phyloP scores from a whole-genome alignment of 495 filamentous ascomycete genomes.

The Neurospora cerealis region DNA sequence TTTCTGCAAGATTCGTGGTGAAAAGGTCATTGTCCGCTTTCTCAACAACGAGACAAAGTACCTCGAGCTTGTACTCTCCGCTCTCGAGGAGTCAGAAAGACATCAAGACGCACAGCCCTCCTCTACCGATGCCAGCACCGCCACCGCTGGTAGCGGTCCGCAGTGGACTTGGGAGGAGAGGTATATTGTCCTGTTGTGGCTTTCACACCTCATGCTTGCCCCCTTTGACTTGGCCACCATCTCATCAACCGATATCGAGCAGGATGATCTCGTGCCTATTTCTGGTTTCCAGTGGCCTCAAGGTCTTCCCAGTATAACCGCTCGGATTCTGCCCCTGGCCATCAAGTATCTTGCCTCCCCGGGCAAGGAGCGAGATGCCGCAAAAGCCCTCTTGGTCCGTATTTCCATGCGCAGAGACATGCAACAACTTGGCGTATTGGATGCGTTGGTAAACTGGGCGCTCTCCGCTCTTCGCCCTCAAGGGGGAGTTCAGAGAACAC shows the following conservation, averaged over 20 bases:
- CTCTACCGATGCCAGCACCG: not conserved
- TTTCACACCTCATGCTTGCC: constrained; percentile 84
- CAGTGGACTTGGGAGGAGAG: constrained; percentile 72
- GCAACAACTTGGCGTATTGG: constrained; percentile 62
- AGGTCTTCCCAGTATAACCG: constrained; percentile 57
- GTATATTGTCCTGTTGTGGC: constrained; percentile 83
- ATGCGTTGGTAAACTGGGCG: constrained; percentile 56
- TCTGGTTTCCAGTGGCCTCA: constrained; percentile 36
- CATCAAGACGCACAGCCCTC: not conserved
- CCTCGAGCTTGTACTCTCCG: constrained; percentile 66
- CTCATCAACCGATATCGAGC: constrained; percentile 46
- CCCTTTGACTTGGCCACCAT: constrained; percentile 87
- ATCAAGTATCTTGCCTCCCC: constrained; percentile 59
- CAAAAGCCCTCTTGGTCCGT: constrained; percentile 68
- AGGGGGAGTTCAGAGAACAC: constrained; percentile 19
- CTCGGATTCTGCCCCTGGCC: constrained; percentile 60
- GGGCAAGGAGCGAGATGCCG: constrained; percentile 82
- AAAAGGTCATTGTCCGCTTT: constrained; percentile 85
- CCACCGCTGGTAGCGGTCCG: constrained; percentile 8
- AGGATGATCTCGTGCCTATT: constrained; percentile 21
- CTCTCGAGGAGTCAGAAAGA: constrained; percentile 43
- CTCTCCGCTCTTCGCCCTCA: constrained; percentile 42
- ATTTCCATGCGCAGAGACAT: constrained; percentile 80
- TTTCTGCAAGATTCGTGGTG: constrained; percentile 87
- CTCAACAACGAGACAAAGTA: constrained; percentile 78